phyloP scores from a whole-genome alignment of 768 basidiomycete species.

The Suillus sp. region DNA sequence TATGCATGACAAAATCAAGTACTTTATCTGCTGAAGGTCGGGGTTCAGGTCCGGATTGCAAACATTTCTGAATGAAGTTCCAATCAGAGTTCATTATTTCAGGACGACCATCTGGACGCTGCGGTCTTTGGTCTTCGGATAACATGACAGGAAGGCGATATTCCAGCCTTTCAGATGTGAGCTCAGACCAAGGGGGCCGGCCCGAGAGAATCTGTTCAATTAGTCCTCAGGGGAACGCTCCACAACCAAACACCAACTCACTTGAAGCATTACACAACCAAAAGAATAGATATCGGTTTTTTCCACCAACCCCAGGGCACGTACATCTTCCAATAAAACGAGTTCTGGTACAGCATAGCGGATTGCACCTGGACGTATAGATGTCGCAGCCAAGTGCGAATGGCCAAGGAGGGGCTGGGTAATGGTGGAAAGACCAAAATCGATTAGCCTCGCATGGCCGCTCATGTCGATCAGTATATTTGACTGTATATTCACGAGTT shows the following conservation, averaged over 20 bases:
- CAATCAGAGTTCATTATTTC: not conserved
- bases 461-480: not conserved
- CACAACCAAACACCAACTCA: not conserved
- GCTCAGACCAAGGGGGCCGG: not conserved
- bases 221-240: not conserved
- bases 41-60: not conserved
- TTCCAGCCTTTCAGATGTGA: not conserved
- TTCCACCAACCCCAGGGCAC: not conserved
- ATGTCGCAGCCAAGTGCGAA: not conserved
- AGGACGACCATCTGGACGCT: not conserved
- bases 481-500: not conserved
- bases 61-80: not conserved
- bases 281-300: not conserved
- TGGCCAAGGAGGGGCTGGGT: not conserved
- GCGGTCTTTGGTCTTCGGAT: not conserved
- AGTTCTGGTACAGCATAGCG: too few species aligned
- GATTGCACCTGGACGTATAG: not conserved
- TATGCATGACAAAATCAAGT: not conserved
- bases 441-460: not conserved
- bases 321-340: not conserved
- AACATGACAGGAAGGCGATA: not conserved
- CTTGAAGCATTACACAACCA: slow-evolving; percentile 4
- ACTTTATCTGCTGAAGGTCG: not conserved
- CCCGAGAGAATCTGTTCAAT: not conserved
- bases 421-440: not conserved